Conservation (phyloP, 2,329 filamentous ascomycete species). For the Monilinia aucupariae region DNA sequence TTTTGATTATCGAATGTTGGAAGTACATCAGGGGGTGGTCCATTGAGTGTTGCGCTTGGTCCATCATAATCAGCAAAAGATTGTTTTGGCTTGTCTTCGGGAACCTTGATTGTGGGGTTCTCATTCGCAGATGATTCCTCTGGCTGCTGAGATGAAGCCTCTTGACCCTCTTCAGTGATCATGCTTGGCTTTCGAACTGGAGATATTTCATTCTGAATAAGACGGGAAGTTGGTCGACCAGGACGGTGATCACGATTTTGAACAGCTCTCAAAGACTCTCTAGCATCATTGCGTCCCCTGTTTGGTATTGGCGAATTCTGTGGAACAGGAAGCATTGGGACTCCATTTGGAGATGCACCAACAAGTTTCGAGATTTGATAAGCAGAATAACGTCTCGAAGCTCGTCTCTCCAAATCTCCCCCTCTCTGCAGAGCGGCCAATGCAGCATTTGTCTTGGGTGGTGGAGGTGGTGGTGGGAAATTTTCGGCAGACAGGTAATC, state of each 20-base stretch:
- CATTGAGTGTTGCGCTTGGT: constrained; percentile 54
- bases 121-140: constrained; percentile 35
- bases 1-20: constrained; percentile 32
- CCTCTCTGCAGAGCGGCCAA: constrained; percentile 85
- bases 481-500: constrained; percentile 49
- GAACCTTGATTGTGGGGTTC: constrained; percentile 43
- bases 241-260: constrained; percentile 52
- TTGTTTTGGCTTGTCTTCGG: constrained; percentile 53
- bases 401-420: constrained; percentile 85
- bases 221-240: constrained; percentile 40
- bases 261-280: constrained; percentile 76
- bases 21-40: constrained; percentile 49
- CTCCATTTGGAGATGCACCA: constrained; percentile 71
- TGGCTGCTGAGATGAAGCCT: constrained; percentile 35
- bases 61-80: constrained; percentile 26
- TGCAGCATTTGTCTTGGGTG: constrained; percentile 83
- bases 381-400: constrained; percentile 87
- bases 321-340: constrained; percentile 79
- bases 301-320: constrained; percentile 83
- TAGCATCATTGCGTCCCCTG: constrained; percentile 66
- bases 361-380: constrained; percentile 97
- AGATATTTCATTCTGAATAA: constrained; percentile 50
- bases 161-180: constrained; percentile 51
- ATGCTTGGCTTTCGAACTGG: constrained; percentile 54
- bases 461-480: constrained; percentile 70